Conservation (phyloP, 1,284 basidiomycete species). For the Sphaerobolus stellatus region DNA sequence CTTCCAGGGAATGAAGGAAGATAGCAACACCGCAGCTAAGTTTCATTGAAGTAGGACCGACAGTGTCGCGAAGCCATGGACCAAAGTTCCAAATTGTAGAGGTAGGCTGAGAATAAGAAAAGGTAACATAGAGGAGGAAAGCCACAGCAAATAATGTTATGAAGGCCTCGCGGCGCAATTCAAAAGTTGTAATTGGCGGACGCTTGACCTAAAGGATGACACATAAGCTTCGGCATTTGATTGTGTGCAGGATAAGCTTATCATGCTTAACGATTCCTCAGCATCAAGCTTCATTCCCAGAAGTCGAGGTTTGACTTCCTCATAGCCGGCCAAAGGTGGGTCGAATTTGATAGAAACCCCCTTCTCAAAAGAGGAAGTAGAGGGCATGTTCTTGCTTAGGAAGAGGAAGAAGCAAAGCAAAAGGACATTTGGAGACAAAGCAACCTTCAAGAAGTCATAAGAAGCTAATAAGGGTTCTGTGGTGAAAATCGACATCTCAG, state of each 20-base stretch:
- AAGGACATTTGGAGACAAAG: too few relatives aligned
- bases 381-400: too few relatives aligned
- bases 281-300: constrained; percentile 72
- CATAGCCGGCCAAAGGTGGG: constrained; percentile 68
- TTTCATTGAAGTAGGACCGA: constrained; percentile 21
- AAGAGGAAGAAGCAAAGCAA: too few relatives aligned
- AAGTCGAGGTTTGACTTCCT: constrained; percentile 76
- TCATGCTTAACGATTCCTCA: constrained; percentile 74
- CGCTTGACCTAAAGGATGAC: constrained; percentile 49
- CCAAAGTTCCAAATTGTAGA: constrained; percentile 17
- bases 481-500: too few relatives aligned
- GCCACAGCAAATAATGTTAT: constrained; percentile 24
- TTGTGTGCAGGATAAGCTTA: constrained; percentile 32
- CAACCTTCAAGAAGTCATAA: too few relatives aligned
- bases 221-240: neutral
- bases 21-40: constrained; percentile 31
- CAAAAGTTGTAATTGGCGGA: constrained; percentile 59
- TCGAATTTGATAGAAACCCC: constrained; percentile 58
- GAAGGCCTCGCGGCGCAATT: constrained; percentile 35
- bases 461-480: too few relatives aligned
- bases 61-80: neutral
- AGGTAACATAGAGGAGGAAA: constrained; percentile 41
- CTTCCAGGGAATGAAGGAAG: constrained; percentile 49
- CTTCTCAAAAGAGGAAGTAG: too few relatives aligned
- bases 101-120: constrained; percentile 32